Base-by-base conservation (phyloP, 1,139 yeast species). In the Williopsis jadinii region DNA sequence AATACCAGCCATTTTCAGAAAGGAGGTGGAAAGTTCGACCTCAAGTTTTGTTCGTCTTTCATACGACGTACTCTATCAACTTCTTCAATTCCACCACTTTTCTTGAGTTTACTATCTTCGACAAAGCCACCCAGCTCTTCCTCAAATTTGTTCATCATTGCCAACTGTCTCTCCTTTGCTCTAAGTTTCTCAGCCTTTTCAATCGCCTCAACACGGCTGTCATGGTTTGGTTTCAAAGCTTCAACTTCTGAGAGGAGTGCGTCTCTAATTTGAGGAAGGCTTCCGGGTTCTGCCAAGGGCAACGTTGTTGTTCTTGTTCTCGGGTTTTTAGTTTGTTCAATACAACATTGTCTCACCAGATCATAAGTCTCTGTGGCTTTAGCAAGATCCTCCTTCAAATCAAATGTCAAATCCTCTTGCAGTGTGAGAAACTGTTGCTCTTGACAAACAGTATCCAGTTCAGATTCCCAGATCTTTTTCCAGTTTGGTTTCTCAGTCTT, bases 381-480 rank as follows among this genome's bases (percentile, higher is more conserved):
- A 35, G 73, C 74, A 36, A 92, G 65, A 62, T 92, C 98, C 47
- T 86, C 95, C 39, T 76, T 77, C 51, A 92, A 65, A 58, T 92
- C 95, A 31, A 71, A 74, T 5, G 90, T 77, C 47, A 92, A 73
- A 49, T 86, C 95, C 54, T 86, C 96, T 60, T 92, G 97, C 29
- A 88, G 71, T 47, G 85, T 84, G 63, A 90, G 78, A 58, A 87
- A 87, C 52, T 90, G 95, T 60, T 92, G 97, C 55, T 90, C 97
- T 53, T 87, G 95, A 48, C 95, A 84, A 19, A 92, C 94, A 36
- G 82, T 81, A 50, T 87, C 95, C 45, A 92, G 71, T 56, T 90
- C 97, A 6, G 82, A 69, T 59, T 90, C 96, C 97, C 98, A 92
- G 27, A 87, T 81, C 52, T 77, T 79, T 58, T 87, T 85, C 96